These are phyloP conservation scores for Entophlyctis luteolus DNA, from an alignment of 192 early-diverging fungal genomes.

Conservation along the genomic window DNA sequence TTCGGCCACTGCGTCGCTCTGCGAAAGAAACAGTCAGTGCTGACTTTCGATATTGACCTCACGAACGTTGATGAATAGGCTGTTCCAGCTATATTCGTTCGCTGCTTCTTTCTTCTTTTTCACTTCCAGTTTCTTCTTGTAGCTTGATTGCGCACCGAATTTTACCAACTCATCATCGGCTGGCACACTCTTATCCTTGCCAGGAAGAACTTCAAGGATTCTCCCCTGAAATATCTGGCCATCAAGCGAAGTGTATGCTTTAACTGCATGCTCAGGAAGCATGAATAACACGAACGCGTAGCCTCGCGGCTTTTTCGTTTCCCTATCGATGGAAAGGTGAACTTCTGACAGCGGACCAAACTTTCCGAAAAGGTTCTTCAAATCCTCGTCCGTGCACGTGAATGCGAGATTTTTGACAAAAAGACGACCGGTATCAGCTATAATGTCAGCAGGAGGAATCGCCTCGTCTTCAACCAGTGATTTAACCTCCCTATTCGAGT, in stretches of 20 bases:
- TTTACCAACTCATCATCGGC: constrained; percentile 51
- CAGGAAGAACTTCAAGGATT: constrained; percentile 82
- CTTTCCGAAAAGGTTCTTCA: constrained; percentile 73
- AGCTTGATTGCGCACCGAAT: constrained; percentile 30
- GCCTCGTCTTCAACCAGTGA: neutral
- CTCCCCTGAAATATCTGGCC: constrained; percentile 87
- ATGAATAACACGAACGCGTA: constrained; percentile 87
- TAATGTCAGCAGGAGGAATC: constrained; percentile 54
- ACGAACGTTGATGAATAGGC: constrained; percentile 87
- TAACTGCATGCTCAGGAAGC: constrained; percentile 89
- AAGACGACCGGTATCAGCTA: constrained; percentile 90
- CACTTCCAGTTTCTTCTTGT: constrained; percentile 81
- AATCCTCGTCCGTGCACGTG: constrained; percentile 81
- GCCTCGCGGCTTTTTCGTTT: constrained; percentile 90
- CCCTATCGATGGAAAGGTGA: constrained; percentile 89
- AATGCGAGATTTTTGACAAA: constrained; percentile 93
- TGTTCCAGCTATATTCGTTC: constrained; percentile 94
- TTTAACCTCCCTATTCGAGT: constrained; percentile 1
- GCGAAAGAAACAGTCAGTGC: constrained; percentile 11
- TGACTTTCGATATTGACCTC: neutral
- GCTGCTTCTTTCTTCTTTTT: constrained; percentile 72
- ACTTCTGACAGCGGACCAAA: constrained; percentile 90
- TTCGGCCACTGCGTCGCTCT: constrained; percentile 89
- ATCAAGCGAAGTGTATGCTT: constrained; percentile 77
- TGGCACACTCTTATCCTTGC: constrained; percentile 74